Base-by-base conservation (phyloP, 768 basidiomycete genomes). In the Macrolepiota dolichaula region DNA sequence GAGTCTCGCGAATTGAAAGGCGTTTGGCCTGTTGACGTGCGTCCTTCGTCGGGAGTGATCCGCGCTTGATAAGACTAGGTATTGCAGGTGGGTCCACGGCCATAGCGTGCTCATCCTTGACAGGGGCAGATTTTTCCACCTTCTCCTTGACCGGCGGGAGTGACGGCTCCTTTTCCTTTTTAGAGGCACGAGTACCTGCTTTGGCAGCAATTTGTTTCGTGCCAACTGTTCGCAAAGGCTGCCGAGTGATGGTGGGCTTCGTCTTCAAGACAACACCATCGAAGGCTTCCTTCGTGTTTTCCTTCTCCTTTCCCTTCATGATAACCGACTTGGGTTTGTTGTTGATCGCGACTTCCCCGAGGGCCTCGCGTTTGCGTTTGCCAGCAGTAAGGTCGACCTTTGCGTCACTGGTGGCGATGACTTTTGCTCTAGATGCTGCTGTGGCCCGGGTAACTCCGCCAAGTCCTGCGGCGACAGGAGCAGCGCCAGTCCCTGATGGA, bases 351-450 rank as follows among this genome's bases (percentile, higher is more conserved):
- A 92, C 88, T 71, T 94, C 92, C 35, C 85, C 87, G 27, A 94
- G 77, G 0, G 91, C 91, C 53, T 88, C 87, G 46, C 92, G 88
- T 72, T 93, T 93, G 64, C 92, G 82, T 72, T 92, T 92, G 53
- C 82, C 85, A 3, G 79, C 79, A 36, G 77, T 75, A 9, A 73
- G 70, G 29, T 88, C 86, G 22, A 71, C 66, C 63, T 84, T 80
- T 51, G 66, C 55, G 40, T 59, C 59, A 52, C 51, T 25, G 4
- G 51, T 24, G 32, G 60, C 59, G 50, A 51, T 44, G 1, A 54
- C 52, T 52, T 64, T 66, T 58, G 52, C 59, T 40, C 61, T 61
- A 24, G 59, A 60, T 60, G 59, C 59, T 36, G 81, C 79, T 37
- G 85, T 83, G 25, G 83, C 78, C 66, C 81, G 70, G 78, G 80